phyloP scores from a whole-genome alignment of 192 early-diverging fungal genomes.

The Coemansia sp. region DNA sequence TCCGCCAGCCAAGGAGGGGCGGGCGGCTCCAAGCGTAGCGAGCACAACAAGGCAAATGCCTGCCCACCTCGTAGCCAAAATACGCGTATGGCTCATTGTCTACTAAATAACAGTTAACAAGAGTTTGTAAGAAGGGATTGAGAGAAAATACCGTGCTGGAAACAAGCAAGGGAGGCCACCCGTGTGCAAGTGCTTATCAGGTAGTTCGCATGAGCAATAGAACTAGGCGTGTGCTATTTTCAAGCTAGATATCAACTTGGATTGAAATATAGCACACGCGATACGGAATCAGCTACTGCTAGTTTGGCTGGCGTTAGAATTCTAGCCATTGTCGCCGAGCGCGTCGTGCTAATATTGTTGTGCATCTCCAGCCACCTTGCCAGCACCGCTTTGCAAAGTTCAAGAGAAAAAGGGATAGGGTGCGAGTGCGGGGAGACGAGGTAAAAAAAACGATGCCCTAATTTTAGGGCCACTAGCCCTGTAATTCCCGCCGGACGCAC shows the following conservation, averaged over 20 bases:
- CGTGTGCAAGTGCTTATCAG: neutral
- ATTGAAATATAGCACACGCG: no score
- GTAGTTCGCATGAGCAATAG: neutral
- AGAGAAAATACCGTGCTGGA: neutral
- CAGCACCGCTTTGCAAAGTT: neutral
- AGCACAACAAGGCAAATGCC: conserved; percentile 12
- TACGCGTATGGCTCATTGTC: neutral
- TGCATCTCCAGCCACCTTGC: neutral
- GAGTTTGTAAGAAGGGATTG: neutral
- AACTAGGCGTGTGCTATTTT: no score
- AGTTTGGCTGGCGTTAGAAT: neutral
- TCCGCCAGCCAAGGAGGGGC: conserved; percentile 14
- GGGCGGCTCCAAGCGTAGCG: conserved; percentile 12
- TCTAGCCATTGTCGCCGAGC: neutral
- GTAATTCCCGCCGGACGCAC: neutral
- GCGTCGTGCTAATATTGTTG: neutral
- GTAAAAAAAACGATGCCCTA: no score
- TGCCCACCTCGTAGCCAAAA: neutral
- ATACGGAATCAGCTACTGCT: no score
- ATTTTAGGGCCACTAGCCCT: neutral
- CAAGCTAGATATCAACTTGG: no score
- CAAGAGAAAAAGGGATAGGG: neutral
- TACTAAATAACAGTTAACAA: neutral
- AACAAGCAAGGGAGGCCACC: neutral
- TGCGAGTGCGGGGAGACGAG: neutral